A percentile compares a stretch with the other conserved stretches of the same genome.
phyloP scores from a whole-genome alignment of 441 rosid species.

The Populus hybrid region DNA sequence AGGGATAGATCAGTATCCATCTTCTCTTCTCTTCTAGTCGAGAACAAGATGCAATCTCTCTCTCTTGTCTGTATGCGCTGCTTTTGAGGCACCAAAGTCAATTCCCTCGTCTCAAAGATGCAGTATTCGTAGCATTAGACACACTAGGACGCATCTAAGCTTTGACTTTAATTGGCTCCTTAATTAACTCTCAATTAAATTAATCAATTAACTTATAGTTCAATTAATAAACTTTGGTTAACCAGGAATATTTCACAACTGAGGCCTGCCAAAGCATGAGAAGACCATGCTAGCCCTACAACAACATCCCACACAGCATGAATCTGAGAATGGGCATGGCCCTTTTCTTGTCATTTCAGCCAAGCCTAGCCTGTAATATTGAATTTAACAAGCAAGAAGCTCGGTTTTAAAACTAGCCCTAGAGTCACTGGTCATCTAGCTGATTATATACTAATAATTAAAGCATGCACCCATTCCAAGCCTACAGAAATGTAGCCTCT shows the following conservation, averaged over 20 bases:
- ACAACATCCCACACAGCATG: not conserved
- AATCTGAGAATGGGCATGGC: not conserved
- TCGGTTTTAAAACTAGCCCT: not conserved
- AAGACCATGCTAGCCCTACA: slow-evolving; percentile 10
- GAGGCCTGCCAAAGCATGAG: not conserved
- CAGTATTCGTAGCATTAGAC: slow-evolving; percentile 23
- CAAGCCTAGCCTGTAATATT: not conserved
- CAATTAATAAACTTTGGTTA: not conserved
- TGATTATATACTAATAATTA: too few relatives aligned
- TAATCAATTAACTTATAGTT: not conserved
- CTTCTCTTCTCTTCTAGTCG: slow-evolving; percentile 1
- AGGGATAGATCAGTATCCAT: slow-evolving; percentile 62
- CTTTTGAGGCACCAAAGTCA: slow-evolving; percentile 72
- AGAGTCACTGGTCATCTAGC: not conserved
- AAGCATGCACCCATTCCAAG: not conserved
- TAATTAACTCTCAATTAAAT: slow-evolving; percentile 28
- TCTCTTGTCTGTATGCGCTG: slow-evolving; percentile 22
- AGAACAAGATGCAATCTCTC: not conserved
- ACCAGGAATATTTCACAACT: not conserved
- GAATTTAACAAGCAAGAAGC: not conserved
- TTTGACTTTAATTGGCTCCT: slow-evolving; percentile 59
- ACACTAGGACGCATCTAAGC: slow-evolving; percentile 61
- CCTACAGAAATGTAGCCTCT: not conserved
- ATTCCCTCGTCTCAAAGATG: slow-evolving; percentile 50
- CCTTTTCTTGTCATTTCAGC: not conserved